Conservation (phyloP, 2,329 filamentous ascomycete genomes). For the Penicillium expansum region DNA sequence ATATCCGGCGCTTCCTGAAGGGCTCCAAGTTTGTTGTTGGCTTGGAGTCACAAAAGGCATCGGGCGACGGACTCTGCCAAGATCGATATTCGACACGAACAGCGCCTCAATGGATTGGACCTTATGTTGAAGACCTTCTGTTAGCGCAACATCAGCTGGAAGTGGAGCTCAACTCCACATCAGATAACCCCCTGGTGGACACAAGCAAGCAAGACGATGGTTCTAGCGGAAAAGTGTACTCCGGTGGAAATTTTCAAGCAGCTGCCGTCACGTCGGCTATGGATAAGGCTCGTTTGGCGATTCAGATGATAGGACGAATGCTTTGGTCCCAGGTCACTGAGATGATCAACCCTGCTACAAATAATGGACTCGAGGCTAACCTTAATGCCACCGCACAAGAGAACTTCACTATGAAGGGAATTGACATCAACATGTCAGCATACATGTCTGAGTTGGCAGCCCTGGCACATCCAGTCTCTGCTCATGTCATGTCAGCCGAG, state of each 20-base stretch:
- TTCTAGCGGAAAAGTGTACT: constrained; percentile 47
- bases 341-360: constrained; percentile 60
- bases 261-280: constrained; percentile 60
- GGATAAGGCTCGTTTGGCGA: constrained; percentile 55
- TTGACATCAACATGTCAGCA: constrained; percentile 64
- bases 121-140: constrained; percentile 61
- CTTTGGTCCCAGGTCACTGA: constrained; percentile 63
- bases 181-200: constrained; percentile 65
- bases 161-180: constrained; percentile 64
- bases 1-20: constrained; percentile 53
- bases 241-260: constrained; percentile 69
- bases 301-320: constrained; percentile 60
- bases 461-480: constrained; percentile 60
- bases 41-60: constrained; percentile 15
- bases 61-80: constrained; percentile 48
- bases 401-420: constrained; percentile 61
- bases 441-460: constrained; percentile 62
- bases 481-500: constrained; percentile 64
- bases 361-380: constrained; percentile 62
- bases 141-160: constrained; percentile 58
- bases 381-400: constrained; percentile 56
- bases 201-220: constrained; percentile 14
- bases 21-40: constrained; percentile 47
- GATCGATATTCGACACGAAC: constrained; percentile 66
- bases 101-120: constrained; percentile 66